Conservation (phyloP, 2,329 filamentous ascomycete genomes). For the Coniochaeta pulveracea region DNA sequence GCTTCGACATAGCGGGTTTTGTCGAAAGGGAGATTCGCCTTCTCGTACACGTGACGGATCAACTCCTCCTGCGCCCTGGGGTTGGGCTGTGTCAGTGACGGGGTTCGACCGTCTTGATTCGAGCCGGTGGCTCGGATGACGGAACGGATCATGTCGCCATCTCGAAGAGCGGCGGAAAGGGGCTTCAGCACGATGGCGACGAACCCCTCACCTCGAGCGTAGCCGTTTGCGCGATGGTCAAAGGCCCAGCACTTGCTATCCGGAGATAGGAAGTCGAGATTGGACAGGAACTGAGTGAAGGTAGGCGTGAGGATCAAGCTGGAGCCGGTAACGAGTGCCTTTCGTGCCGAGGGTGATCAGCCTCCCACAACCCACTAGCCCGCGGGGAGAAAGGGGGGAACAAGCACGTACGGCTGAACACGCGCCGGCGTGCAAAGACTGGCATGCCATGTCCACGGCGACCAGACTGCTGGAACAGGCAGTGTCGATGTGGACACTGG, state of each 20-base stretch:
- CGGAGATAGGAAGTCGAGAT: conserved; percentile 12
- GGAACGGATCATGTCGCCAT: conserved; percentile 24
- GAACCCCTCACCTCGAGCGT: conserved; percentile 17
- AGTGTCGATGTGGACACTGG: conserved; percentile 24
- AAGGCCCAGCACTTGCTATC: conserved; percentile 21
- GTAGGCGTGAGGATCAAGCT: conserved; percentile 10
- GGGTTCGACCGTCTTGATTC: conserved; percentile 25
- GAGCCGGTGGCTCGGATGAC: conserved; percentile 18
- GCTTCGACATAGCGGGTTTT: conserved; percentile 14
- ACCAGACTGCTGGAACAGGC: conserved; percentile 19
- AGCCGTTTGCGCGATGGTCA: conserved; percentile 21
- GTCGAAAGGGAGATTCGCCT: conserved; percentile 3
- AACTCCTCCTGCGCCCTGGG: conserved; percentile 15
- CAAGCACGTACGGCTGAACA: not conserved
- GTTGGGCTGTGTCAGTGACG: conserved; percentile 27
- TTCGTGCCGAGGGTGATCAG: not conserved
- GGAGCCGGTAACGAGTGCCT: conserved; percentile 6
- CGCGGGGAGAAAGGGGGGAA: not conserved
- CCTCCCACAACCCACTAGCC: not conserved
- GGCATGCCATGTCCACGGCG: conserved; percentile 5
- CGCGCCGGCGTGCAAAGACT: conserved; percentile 1
- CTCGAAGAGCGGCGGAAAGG: conserved; percentile 24
- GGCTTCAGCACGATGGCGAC: conserved; percentile 27
- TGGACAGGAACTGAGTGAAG: conserved; percentile 6
- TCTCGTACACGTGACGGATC: conserved; percentile 17